Evolutionary conservation across 2,329 filamentous ascomycete species (phyloP).

Genomic region (Elsinoe batatas): DNA sequence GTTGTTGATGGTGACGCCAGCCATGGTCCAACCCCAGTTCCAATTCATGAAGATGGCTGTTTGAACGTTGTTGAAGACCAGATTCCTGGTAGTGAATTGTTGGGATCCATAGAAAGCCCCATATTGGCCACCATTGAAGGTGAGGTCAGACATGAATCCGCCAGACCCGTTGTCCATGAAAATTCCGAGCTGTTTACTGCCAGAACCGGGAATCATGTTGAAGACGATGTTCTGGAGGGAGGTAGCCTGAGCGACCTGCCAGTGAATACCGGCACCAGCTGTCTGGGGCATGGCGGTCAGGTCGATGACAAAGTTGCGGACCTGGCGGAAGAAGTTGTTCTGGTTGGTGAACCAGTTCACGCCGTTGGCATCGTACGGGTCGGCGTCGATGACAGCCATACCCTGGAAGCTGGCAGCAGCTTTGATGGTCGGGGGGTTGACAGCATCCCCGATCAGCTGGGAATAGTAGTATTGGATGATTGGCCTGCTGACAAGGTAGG

Average conservation of each 20-base stretch:
- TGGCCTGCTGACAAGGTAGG: slow-evolving; percentile 69
- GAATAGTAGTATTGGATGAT: slow-evolving; percentile 88
- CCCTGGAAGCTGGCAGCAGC: slow-evolving; percentile 54
- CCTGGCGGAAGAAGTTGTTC: slow-evolving; percentile 47
- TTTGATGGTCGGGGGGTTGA: slow-evolving; percentile 51
- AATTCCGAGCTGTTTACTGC: slow-evolving; percentile 47
- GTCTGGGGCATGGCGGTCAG: slow-evolving; percentile 29
- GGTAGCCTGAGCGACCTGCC: slow-evolving; percentile 48
- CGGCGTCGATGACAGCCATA: slow-evolving; percentile 80
- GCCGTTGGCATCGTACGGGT: slow-evolving; percentile 61
- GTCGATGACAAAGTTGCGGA: slow-evolving; percentile 46
- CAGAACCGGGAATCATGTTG: slow-evolving; percentile 40
- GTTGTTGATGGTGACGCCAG: slow-evolving; percentile 37
- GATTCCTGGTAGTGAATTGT: slow-evolving; percentile 48
- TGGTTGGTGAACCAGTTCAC: slow-evolving; percentile 44
- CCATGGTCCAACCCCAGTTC: slow-evolving; percentile 45
- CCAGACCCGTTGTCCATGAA: slow-evolving; percentile 53
- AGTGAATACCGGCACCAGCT: slow-evolving; percentile 38
- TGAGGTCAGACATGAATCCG: slow-evolving; percentile 50
- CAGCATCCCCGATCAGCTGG: slow-evolving; percentile 75
- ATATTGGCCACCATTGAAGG: slow-evolving; percentile 51
- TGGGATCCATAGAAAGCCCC: slow-evolving; percentile 55
- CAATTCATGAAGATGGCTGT: slow-evolving; percentile 46
- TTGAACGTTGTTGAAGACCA: slow-evolving; percentile 40
- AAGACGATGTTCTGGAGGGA: slow-evolving; percentile 54